Conservation (phyloP, 192 early-diverging fungal species). For the Coemansia sp. region DNA sequence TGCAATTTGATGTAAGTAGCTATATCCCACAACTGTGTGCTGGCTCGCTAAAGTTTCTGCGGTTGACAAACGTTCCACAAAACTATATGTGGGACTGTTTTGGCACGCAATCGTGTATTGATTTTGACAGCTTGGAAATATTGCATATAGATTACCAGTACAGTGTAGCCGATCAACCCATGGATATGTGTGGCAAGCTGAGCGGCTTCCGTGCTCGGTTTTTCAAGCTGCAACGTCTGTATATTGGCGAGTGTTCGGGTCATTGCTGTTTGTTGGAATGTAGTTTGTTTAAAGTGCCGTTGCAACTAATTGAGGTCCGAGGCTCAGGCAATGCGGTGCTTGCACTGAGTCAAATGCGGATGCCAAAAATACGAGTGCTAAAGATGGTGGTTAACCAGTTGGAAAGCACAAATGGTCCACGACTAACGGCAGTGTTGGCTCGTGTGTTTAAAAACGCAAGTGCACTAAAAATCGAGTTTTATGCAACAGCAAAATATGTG, state of each 20-base stretch:
- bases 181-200: not conserved
- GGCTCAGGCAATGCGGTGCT: not conserved
- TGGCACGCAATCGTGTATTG: not conserved
- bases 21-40: conserved; percentile 2
- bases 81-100: conserved; percentile 2
- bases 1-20: not conserved
- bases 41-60: conserved; percentile 9
- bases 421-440: not conserved
- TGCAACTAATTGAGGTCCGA: not conserved
- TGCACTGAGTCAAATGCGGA: not conserved
- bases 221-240: conserved; percentile 1
- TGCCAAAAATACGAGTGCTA: not conserved
- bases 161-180: not conserved
- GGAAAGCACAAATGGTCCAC: not conserved
- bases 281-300: not conserved
- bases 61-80: not conserved
- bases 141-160: not conserved
- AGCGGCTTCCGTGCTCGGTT: not conserved
- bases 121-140: not conserved
- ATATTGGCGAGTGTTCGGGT: not conserved
- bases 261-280: conserved; percentile 6
- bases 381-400: not conserved
- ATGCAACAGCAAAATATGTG: not conserved
- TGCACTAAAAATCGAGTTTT: not conserved
- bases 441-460: not conserved